Conservation (phyloP, 768 basidiomycete genomes). For the Rhodotorula diobovata region DNA sequence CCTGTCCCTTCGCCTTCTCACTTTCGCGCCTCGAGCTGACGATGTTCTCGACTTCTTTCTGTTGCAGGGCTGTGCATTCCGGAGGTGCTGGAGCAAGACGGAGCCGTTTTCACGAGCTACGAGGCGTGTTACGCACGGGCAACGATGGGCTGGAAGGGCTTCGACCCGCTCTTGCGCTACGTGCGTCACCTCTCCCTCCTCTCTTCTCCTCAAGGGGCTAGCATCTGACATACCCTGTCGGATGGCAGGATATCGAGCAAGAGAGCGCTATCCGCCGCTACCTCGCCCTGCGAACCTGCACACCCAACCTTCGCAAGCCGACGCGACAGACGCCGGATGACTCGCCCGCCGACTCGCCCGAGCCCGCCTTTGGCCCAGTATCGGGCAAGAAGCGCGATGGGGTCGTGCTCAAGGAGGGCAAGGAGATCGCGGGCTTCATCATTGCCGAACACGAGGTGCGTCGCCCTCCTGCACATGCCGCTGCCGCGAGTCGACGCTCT, state of each 20-base stretch:
- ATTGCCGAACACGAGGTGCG: constrained; percentile 27
- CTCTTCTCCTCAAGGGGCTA: not conserved
- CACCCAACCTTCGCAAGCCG: constrained; percentile 33
- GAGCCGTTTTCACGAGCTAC: constrained; percentile 23
- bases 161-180: constrained; percentile 20
- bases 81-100: constrained; percentile 35
- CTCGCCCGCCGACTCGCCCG: not conserved
- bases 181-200: not conserved
- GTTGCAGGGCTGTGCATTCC: constrained; percentile 29
- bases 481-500: no score
- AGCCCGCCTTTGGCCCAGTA: not conserved
- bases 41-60: no score
- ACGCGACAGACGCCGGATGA: not conserved
- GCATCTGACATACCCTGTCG: not conserved
- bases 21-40: no score
- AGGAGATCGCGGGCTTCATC: constrained; percentile 31
- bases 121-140: not conserved
- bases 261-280: constrained; percentile 12
- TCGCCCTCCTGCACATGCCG: no score
- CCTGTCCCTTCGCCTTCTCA: not conserved
- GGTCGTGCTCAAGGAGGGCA: constrained; percentile 16
- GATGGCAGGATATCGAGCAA: constrained; percentile 1
- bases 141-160: constrained; percentile 6
- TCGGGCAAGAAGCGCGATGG: not conserved
- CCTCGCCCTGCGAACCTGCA: constrained; percentile 23